Conservation (phyloP, 805 yeast species). For the Candida insectalens region DNA sequence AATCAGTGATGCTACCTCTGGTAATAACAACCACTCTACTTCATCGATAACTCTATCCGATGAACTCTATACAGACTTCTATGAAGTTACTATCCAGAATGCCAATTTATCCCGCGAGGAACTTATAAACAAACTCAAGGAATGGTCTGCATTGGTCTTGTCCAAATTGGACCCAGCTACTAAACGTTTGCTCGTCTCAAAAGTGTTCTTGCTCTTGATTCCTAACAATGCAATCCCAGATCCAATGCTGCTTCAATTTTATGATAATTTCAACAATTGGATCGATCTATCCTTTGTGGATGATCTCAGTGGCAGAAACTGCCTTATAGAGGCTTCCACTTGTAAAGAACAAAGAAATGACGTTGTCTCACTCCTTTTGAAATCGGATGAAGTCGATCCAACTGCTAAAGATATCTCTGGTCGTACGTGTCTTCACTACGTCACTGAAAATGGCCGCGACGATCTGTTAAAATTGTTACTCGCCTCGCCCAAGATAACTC, state of each 20-base stretch:
- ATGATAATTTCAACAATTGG: conserved; percentile 35
- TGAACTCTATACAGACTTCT: conserved; percentile 63
- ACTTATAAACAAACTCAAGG: conserved; percentile 18
- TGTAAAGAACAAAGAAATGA: conserved; percentile 18
- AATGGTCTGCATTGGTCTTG: conserved; percentile 35
- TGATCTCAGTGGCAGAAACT: conserved; percentile 63
- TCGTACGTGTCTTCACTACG: conserved; percentile 80
- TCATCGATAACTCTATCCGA: conserved; percentile 32
- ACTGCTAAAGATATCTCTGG: conserved; percentile 55
- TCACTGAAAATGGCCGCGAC: conserved; percentile 49
- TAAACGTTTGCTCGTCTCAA: conserved; percentile 44
- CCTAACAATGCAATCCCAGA: conserved; percentile 58
- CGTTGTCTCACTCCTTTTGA: conserved; percentile 18
- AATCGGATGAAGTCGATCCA: conserved; percentile 14
- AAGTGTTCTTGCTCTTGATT: conserved; percentile 63
- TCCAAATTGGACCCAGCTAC: conserved; percentile 30
- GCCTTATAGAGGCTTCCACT: conserved; percentile 59
- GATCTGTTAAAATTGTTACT: conserved; percentile 30
- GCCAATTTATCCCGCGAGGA: conserved; percentile 29
- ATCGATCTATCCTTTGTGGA: conserved; percentile 60
- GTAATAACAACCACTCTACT: background rate
- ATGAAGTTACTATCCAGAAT: conserved; percentile 23
- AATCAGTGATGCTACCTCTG: background rate
- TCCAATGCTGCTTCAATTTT: conserved; percentile 40
- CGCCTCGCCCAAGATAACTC: conserved; percentile 9